Evolutionary conservation across 1,284 basidiomycete species (phyloP).

Genomic region (Takashimella tepidaria): DNA sequence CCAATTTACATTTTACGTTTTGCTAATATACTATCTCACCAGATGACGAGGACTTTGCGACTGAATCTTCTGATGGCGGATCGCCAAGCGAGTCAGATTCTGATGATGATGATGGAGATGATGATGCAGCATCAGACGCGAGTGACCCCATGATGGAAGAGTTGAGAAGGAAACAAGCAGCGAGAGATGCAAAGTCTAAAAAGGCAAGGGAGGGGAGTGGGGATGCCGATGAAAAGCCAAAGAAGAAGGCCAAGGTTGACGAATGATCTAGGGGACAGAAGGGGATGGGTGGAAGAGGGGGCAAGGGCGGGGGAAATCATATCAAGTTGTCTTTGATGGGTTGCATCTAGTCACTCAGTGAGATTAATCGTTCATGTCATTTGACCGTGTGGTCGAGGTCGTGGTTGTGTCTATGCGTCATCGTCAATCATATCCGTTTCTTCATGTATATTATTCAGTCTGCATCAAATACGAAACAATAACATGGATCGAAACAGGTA

Average conservation of each 20-base stretch:
- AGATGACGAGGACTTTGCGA: slow-evolving; percentile 83
- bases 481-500: no score
- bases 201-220: slow-evolving; percentile 25
- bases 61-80: slow-evolving; percentile 73
- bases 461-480: no score
- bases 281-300: neutral
- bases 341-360: no score
- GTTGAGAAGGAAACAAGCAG: slow-evolving; percentile 52
- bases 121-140: slow-evolving; percentile 52
- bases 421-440: no score
- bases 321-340: neutral
- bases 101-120: slow-evolving; percentile 55
- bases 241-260: slow-evolving; percentile 40
- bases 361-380: no score
- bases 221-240: slow-evolving; percentile 30
- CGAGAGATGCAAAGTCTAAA: slow-evolving; percentile 51
- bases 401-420: no score
- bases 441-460: no score
- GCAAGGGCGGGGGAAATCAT: neutral
- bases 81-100: slow-evolving; percentile 73
- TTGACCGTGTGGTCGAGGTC: neutral
- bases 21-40: slow-evolving; percentile 1
- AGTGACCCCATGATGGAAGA: slow-evolving; percentile 65
- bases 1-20: neutral
- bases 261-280: no score